Evolutionary conservation across 164 flowering plant species (phyloP).

Genomic region (Hamamelis virginiana): DNA sequence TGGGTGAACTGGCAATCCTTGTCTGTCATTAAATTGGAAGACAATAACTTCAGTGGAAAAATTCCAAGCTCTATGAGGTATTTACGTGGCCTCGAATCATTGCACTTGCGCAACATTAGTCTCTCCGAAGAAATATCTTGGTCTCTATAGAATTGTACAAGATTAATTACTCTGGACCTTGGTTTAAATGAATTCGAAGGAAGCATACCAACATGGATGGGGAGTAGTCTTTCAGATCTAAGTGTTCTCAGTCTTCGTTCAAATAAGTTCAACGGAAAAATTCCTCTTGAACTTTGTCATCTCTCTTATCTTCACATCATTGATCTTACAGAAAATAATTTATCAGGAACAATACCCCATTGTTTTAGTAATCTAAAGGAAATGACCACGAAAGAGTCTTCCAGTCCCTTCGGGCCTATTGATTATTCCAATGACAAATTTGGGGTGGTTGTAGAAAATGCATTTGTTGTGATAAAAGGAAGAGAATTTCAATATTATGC

Average conservation of each 20-base stretch:
- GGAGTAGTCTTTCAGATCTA: conserved; percentile 5
- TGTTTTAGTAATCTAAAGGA: conserved; percentile 28
- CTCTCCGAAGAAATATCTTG: conserved; percentile 23
- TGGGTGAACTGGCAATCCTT: conserved; percentile 4
- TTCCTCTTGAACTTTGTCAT: conserved; percentile 27
- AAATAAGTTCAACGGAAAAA: conserved; percentile 26
- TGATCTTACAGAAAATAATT: conserved; percentile 32
- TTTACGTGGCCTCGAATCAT: background rate
- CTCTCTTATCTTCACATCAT: conserved; percentile 24
- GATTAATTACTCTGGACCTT: conserved; percentile 24
- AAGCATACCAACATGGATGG: conserved; percentile 31
- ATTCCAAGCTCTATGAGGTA: conserved; percentile 11
- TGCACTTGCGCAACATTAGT: conserved; percentile 6
- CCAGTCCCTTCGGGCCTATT: no score
- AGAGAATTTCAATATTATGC: conserved; percentile 2
- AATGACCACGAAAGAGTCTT: conserved; percentile 3
- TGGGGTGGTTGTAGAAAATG: background rate
- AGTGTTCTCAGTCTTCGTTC: conserved; percentile 20
- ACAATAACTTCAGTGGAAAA: conserved; percentile 16
- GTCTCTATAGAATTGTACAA: conserved; percentile 16
- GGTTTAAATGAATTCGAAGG: conserved; percentile 35
- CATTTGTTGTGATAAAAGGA: conserved; percentile 18
- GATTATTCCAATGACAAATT: no score
- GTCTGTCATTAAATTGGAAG: background rate
- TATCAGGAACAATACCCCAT: conserved; percentile 30